phyloP scores from a whole-genome alignment of 352 stramenopile genomes.

The Lagenidium giganteum region DNA sequence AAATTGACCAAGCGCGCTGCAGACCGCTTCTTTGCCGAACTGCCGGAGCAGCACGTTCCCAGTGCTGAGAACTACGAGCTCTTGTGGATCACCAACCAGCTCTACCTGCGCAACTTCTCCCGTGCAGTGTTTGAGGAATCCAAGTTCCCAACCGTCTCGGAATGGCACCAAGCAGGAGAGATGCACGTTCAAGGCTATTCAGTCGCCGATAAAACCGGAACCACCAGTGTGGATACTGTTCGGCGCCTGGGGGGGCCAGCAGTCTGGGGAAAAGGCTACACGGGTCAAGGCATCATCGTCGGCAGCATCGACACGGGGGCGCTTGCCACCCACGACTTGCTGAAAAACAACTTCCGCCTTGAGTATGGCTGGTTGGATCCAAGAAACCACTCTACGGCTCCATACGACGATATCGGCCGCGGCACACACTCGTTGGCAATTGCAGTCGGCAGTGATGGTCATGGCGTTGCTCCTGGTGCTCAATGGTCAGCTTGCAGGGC shows the following conservation, averaged over 20 bases:
- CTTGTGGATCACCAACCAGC: conserved; percentile 15
- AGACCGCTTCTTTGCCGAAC: no score
- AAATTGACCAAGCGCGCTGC: background rate
- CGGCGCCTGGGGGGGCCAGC: conserved; percentile 8
- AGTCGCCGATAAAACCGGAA: background rate
- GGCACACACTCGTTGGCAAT: conserved; percentile 8
- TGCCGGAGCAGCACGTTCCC: no score
- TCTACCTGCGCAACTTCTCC: conserved; percentile 4
- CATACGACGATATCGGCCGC: conserved; percentile 9
- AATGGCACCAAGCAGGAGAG: background rate
- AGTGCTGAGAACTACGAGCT: background rate
- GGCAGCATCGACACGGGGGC: conserved; percentile 11
- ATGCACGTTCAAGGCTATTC: background rate
- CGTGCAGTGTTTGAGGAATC: conserved; percentile 1
- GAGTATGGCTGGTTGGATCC: conserved; percentile 23
- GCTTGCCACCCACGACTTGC: conserved; percentile 4
- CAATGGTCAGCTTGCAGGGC: conserved; percentile 5
- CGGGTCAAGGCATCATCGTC: conserved; percentile 8
- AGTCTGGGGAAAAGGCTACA: conserved; percentile 11
- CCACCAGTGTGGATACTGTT: background rate
- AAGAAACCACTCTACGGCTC: conserved; percentile 2
- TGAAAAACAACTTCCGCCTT: conserved; percentile 12
- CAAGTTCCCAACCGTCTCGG: background rate
- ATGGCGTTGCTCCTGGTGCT: conserved; percentile 5
- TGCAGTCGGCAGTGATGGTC: conserved; percentile 1